These are phyloP conservation scores for Pelargonium australe DNA, from an alignment of 441 rosid species.

Conservation along the genomic window DNA sequence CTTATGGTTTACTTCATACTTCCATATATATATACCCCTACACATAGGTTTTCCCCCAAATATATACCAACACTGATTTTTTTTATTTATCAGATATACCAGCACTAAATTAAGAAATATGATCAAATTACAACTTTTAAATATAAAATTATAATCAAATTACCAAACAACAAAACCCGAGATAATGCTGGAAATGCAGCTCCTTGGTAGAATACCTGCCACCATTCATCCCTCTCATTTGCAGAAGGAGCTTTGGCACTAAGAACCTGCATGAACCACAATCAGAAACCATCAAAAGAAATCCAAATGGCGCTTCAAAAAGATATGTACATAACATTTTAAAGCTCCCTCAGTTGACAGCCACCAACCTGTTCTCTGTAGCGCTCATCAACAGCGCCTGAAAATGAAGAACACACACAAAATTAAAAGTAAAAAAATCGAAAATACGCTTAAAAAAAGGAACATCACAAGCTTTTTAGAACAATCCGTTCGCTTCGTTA, in stretches of 20 bases:
- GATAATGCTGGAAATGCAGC: slow-evolving; percentile 71
- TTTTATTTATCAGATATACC: background rate
- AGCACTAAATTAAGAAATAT: background rate
- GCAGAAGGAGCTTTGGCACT: slow-evolving; percentile 34
- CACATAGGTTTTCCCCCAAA: background rate
- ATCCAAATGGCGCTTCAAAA: background rate
- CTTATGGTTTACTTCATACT: no score
- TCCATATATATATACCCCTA: background rate
- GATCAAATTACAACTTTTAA: no score
- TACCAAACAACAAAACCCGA: slow-evolving; percentile 64
- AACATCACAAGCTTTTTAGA: background rate
- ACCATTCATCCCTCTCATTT: slow-evolving; percentile 46
- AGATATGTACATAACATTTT: background rate
- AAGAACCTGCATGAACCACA: slow-evolving; percentile 32
- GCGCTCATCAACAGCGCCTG: slow-evolving; percentile 49
- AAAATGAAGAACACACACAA: background rate
- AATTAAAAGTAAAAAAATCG: background rate
- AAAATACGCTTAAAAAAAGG: background rate
- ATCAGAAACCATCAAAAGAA: background rate
- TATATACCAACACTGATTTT: background rate
- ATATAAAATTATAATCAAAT: slow-evolving; percentile 2
- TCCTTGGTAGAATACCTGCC: slow-evolving; percentile 58
- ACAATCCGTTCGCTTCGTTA: background rate
- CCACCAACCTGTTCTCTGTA: slow-evolving; percentile 52
- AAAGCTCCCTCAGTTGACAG: background rate